These are phyloP conservation scores for Nitzschia putrida DNA, from an alignment of 108 stramenopile species.

Conservation along the genomic window DNA sequence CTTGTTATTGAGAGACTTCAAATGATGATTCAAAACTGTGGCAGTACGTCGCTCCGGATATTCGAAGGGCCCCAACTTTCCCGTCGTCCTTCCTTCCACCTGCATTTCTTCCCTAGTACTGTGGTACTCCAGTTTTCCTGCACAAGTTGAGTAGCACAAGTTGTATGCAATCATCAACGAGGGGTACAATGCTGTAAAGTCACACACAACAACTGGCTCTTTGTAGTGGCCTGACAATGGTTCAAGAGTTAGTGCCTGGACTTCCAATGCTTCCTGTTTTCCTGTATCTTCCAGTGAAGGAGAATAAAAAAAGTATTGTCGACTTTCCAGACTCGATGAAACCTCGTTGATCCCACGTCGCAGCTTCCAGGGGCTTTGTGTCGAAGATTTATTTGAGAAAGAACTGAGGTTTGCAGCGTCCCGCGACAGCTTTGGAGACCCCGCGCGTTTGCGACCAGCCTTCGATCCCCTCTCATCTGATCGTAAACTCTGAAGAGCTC, in stretches of 20 bases:
- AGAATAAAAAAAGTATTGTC: slow-evolving; percentile 83
- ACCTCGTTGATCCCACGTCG: slow-evolving; percentile 38
- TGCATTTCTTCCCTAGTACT: slow-evolving; percentile 80
- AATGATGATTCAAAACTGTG: slow-evolving; percentile 70
- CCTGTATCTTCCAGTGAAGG: slow-evolving; percentile 77
- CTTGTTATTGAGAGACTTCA: slow-evolving; percentile 53
- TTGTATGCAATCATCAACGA: slow-evolving; percentile 98
- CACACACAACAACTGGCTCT: slow-evolving; percentile 95
- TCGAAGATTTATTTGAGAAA: slow-evolving; percentile 57
- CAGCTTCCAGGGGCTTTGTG: slow-evolving; percentile 83
- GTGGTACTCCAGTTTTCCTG: slow-evolving; percentile 86
- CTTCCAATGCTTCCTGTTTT: slow-evolving; percentile 86
- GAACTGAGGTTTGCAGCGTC: slow-evolving; percentile 32
- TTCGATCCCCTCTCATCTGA: slow-evolving; percentile 84
- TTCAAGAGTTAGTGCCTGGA: slow-evolving; percentile 88
- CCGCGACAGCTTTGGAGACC: slow-evolving; percentile 27
- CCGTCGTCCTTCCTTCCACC: slow-evolving; percentile 53
- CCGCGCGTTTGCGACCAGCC: slow-evolving; percentile 34
- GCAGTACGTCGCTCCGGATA: slow-evolving; percentile 76
- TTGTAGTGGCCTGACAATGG: slow-evolving; percentile 87
- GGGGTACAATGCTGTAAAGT: slow-evolving; percentile 97
- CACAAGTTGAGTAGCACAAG: slow-evolving; percentile 91
- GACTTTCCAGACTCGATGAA: slow-evolving; percentile 7
- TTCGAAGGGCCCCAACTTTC: slow-evolving; percentile 60
- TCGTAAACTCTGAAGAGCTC: slow-evolving; percentile 79